Evolutionary conservation across 2,329 filamentous ascomycete genomes (phyloP).

Genomic region (Trichoderma asperellum): DNA sequence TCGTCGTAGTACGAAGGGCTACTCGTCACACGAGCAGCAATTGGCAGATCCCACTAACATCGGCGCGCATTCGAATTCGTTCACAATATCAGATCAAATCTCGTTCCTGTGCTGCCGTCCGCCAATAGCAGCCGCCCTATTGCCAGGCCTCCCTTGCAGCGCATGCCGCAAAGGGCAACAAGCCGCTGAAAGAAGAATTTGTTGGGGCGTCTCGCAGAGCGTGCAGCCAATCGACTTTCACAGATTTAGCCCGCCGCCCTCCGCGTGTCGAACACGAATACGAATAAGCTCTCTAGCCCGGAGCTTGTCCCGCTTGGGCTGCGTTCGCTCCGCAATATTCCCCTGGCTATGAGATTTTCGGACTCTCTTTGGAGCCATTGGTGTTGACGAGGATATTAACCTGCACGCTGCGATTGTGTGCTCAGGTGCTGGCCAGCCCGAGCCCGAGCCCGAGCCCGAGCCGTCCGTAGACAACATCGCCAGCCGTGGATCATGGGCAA

Average conservation of each 20-base stretch:
- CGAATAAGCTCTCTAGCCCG: slow-evolving; percentile 29
- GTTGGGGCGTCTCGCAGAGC: not conserved
- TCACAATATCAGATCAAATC: slow-evolving; percentile 19
- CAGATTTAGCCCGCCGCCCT: not conserved
- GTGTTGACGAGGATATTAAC: not conserved
- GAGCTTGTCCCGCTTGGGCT: slow-evolving; percentile 1
- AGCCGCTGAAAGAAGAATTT: not conserved
- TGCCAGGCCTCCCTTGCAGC: slow-evolving; percentile 25
- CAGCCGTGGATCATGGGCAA: not conserved
- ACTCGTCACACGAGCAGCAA: not conserved
- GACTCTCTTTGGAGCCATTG: not conserved
- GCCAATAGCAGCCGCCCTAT: slow-evolving; percentile 10
- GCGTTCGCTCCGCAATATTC: slow-evolving; percentile 7
- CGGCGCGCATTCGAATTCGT: slow-evolving; percentile 25
- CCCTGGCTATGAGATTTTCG: not conserved
- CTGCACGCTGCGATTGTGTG: not conserved
- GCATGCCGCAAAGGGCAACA: slow-evolving; percentile 15
- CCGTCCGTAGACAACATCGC: not conserved
- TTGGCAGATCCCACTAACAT: not conserved
- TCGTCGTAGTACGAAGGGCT: too few relatives aligned
- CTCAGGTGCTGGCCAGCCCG: not conserved
- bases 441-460: not conserved
- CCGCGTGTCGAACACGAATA: slow-evolving; percentile 34
- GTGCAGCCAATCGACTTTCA: slow-evolving; percentile 23
- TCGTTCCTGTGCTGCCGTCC: slow-evolving; percentile 13